These are phyloP conservation scores for Solanum piurae DNA, from an alignment of 257 asterid species.

Conservation along the genomic window DNA sequence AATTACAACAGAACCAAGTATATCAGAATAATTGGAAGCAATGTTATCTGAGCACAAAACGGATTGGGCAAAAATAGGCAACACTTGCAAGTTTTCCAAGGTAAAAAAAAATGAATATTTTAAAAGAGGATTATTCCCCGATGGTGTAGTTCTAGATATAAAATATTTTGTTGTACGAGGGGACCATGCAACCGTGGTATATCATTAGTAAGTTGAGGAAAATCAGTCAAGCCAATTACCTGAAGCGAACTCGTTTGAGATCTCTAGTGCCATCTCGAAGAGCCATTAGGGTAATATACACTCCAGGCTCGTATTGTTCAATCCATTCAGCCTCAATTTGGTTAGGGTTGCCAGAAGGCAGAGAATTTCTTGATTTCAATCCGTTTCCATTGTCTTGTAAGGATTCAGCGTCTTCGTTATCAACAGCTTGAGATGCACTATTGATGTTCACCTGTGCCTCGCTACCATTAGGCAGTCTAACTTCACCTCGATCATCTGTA, in stretches of 20 bases:
- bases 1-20: not conserved
- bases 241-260: conserved; percentile 97
- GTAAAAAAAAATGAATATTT: not conserved
- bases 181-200: not conserved
- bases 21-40: not conserved
- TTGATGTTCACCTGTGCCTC: conserved; percentile 29
- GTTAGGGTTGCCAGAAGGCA: conserved; percentile 36
- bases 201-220: not conserved
- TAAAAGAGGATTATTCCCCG: not conserved
- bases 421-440: conserved; percentile 36
- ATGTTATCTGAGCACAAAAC: not conserved
- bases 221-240: conserved; percentile 27
- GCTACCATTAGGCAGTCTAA: conserved; percentile 39
- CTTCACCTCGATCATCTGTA: conserved; percentile 22
- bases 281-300: conserved; percentile 78
- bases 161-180: not conserved
- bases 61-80: not conserved
- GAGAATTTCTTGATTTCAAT: conserved; percentile 35
- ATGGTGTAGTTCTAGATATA: not conserved
- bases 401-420: conserved; percentile 24
- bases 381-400: conserved; percentile 36
- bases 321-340: conserved; percentile 89
- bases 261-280: conserved; percentile 91
- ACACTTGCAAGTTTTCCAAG: not conserved
- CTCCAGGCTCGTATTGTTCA: conserved; percentile 90